These are phyloP conservation scores for Medicago ruthenica DNA, from an alignment of 306 rosid genomes.

Conservation along the genomic window DNA sequence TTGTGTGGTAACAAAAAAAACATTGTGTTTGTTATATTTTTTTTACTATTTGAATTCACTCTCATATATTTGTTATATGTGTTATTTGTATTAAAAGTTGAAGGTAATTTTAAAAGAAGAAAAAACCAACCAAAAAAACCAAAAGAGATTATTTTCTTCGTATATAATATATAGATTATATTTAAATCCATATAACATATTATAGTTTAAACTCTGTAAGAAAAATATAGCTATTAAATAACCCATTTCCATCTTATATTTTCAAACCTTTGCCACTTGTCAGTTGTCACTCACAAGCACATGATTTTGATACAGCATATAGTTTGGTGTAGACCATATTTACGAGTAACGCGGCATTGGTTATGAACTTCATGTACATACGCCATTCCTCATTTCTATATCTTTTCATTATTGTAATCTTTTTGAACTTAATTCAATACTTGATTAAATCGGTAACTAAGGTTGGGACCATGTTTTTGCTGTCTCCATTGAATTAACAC, in stretches of 20 bases:
- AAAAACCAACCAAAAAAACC: too few species aligned
- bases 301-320: conserved; percentile 21
- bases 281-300: conserved; percentile 44
- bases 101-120: too few species aligned
- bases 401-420: not conserved
- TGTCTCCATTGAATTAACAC: not conserved
- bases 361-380: not conserved
- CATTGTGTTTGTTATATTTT: too few species aligned
- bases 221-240: too few species aligned
- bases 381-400: not conserved
- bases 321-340: not conserved
- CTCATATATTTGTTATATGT: too few species aligned
- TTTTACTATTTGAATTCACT: too few species aligned
- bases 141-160: too few species aligned
- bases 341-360: not conserved
- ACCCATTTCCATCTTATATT: not conserved
- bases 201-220: too few species aligned
- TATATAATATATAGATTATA: too few species aligned
- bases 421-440: not conserved
- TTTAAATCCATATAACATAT: too few species aligned
- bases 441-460: not conserved
- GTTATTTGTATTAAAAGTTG: too few species aligned
- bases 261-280: conserved; percentile 33
- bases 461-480: conserved; percentile 45
- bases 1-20: too few species aligned